phyloP scores from a whole-genome alignment of 106 monocot species.

The Dioscorea dumetorum region DNA sequence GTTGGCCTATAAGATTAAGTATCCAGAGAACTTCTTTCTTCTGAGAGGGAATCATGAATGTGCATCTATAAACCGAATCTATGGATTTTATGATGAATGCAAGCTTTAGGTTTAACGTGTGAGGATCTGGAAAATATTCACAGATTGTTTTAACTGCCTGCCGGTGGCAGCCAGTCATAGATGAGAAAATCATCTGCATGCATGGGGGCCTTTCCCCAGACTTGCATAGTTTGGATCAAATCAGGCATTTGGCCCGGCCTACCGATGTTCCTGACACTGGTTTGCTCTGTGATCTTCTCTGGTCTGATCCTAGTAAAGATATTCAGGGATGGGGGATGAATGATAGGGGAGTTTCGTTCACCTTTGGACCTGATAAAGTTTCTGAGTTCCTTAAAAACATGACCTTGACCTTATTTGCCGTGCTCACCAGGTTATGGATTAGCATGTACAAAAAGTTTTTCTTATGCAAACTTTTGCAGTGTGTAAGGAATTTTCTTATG shows the following conservation, averaged over 20 bases:
- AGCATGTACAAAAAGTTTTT: neutral
- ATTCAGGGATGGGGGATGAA: conserved; percentile 30
- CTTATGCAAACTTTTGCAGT: neutral
- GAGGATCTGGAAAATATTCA: conserved; percentile 37
- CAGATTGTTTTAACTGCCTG: conserved; percentile 48
- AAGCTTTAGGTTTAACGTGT: conserved; percentile 34
- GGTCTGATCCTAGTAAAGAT: conserved; percentile 45
- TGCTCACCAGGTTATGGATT: conserved; percentile 31
- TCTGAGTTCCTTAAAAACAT: conserved; percentile 38
- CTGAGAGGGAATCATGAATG: conserved; percentile 46
- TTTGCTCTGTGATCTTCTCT: conserved; percentile 45
- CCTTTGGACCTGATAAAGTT: conserved; percentile 36
- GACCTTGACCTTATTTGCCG: conserved; percentile 47
- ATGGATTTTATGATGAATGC: conserved; percentile 56
- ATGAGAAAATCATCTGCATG: conserved; percentile 45
- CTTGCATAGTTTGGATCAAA: conserved; percentile 38
- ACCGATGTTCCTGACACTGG: conserved; percentile 43
- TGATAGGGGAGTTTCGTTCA: conserved; percentile 37
- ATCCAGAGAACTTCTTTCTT: conserved; percentile 46
- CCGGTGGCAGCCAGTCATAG: conserved; percentile 40
- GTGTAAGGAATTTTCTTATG: neutral
- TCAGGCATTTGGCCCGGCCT: conserved; percentile 26
- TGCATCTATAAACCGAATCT: conserved; percentile 29
- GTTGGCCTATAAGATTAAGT: conserved; percentile 46
- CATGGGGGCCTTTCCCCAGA: conserved; percentile 55